Conservation (phyloP, 2,329 filamentous ascomycete species). For the Drechslerella dactyloides region DNA sequence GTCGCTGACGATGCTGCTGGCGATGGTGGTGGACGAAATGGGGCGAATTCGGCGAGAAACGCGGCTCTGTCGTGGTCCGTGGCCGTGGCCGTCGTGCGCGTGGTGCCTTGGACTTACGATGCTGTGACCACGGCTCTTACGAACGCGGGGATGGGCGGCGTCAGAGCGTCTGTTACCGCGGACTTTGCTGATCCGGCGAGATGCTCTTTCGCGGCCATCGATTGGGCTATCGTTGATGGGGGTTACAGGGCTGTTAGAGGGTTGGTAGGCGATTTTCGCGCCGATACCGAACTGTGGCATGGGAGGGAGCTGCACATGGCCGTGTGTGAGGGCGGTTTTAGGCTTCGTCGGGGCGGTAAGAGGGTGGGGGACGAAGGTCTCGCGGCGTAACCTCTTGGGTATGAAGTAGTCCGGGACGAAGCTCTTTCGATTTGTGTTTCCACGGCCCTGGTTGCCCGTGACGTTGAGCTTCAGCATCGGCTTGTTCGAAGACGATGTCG, state of each 20-base stretch:
- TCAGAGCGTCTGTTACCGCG: not conserved
- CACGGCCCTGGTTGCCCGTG: constrained; percentile 29
- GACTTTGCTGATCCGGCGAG: not conserved
- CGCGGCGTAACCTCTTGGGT: constrained; percentile 18
- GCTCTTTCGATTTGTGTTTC: constrained; percentile 19
- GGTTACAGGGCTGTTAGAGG: not conserved
- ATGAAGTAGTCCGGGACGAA: constrained; percentile 24
- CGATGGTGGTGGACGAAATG: constrained; percentile 40
- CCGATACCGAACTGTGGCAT: constrained; percentile 29
- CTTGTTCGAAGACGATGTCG: not conserved
- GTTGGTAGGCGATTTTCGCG: constrained; percentile 31
- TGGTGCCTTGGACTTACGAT: not conserved
- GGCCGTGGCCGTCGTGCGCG: constrained; percentile 4
- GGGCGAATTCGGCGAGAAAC: constrained; percentile 26
- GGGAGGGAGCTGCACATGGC: constrained; percentile 5
- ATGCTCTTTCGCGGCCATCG: constrained; percentile 1
- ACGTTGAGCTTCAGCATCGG: constrained; percentile 39
- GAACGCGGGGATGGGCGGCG: not conserved
- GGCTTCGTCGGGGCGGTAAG: not conserved
- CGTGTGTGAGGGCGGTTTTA: not conserved
- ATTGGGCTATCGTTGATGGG: constrained; percentile 2
- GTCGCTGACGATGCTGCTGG: constrained; percentile 18
- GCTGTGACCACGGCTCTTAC: not conserved
- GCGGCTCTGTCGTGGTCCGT: not conserved
- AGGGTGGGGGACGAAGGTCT: not conserved